Percentiles rank a stretch among this genome's conserved stretches.
These are phyloP conservation scores for Pisolithus thermaeus DNA, from an alignment of 1,284 basidiomycete genomes.

Conservation along the genomic window DNA sequence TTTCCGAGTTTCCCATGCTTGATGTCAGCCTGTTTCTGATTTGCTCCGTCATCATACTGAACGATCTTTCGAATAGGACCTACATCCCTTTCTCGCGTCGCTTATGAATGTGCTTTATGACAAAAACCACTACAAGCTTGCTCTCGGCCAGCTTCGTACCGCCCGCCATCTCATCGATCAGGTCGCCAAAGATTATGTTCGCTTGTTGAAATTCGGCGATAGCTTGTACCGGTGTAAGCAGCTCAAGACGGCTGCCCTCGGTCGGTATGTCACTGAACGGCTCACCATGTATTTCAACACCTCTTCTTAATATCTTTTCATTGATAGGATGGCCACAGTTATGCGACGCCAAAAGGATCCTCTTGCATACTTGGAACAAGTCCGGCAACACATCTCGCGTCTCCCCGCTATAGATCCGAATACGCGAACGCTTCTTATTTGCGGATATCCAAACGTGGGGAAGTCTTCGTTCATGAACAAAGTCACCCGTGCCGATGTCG, in stretches of 20 bases:
- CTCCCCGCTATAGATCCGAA: constrained; percentile 94
- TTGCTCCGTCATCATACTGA: not conserved
- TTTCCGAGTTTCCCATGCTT: constrained; percentile 94
- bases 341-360: constrained; percentile 97
- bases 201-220: constrained; percentile 93
- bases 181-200: constrained; percentile 92
- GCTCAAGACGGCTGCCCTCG: constrained; percentile 90
- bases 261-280: constrained; percentile 55
- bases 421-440: constrained; percentile 93
- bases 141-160: constrained; percentile 90
- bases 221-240: constrained; percentile 95
- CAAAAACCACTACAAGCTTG: constrained; percentile 98
- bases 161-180: constrained; percentile 92
- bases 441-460: constrained; percentile 96
- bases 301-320: no score
- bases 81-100: constrained; percentile 91
- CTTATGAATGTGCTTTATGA: constrained; percentile 96
- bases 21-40: constrained; percentile 55
- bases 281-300: not conserved
- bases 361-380: constrained; percentile 93
- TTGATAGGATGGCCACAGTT: constrained; percentile 96
- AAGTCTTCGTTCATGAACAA: constrained; percentile 99
- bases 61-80: constrained; percentile 51
- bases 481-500: constrained; percentile 94
- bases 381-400: constrained; percentile 95